Evolutionary conservation across 768 basidiomycete genomes (phyloP).

Genomic region (Amanita rubescens): DNA sequence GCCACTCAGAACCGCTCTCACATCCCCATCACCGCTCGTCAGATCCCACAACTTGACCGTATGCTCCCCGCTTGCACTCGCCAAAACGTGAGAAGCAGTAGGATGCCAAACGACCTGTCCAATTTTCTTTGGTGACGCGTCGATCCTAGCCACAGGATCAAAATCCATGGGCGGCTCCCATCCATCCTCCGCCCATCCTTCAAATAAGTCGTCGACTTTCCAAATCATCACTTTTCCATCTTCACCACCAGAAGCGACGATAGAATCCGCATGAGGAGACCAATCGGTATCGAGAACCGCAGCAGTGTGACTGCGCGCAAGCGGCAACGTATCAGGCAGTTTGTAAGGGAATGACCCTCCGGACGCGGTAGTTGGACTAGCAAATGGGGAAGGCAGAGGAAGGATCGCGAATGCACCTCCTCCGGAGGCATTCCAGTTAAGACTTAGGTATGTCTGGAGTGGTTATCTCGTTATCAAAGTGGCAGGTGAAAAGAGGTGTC

Average conservation of each 20-base stretch:
- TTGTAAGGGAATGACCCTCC: conserved; percentile 52
- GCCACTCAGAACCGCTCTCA: conserved; percentile 54
- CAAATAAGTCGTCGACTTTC: conserved; percentile 72
- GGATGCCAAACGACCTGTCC: conserved; percentile 95
- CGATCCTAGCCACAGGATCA: conserved; percentile 76
- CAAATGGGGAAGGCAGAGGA: conserved; percentile 73
- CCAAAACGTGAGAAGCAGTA: conserved; percentile 79
- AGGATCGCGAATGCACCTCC: conserved; percentile 94
- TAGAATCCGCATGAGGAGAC: conserved; percentile 88
- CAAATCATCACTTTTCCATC: conserved; percentile 93
- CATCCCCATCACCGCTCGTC: conserved; percentile 51
- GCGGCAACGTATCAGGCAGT: conserved; percentile 86
- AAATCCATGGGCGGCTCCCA: conserved; percentile 75
- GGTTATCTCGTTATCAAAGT: conserved; percentile 6
- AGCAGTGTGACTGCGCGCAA: conserved; percentile 81
- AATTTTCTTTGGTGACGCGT: conserved; percentile 78
- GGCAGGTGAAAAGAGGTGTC: conserved; percentile 33
- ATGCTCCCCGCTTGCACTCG: conserved; percentile 76
- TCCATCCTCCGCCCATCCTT: conserved; percentile 77
- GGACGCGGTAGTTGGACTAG: conserved; percentile 25
- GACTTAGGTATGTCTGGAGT: conserved; percentile 69
- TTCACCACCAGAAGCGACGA: conserved; percentile 89
- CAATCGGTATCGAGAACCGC: conserved; percentile 93
- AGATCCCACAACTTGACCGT: conserved; percentile 91
- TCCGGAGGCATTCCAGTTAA: conserved; percentile 93